These are phyloP conservation scores for Ganoderma boninense DNA, from an alignment of 1,284 basidiomycete species.

Conservation along the genomic window DNA sequence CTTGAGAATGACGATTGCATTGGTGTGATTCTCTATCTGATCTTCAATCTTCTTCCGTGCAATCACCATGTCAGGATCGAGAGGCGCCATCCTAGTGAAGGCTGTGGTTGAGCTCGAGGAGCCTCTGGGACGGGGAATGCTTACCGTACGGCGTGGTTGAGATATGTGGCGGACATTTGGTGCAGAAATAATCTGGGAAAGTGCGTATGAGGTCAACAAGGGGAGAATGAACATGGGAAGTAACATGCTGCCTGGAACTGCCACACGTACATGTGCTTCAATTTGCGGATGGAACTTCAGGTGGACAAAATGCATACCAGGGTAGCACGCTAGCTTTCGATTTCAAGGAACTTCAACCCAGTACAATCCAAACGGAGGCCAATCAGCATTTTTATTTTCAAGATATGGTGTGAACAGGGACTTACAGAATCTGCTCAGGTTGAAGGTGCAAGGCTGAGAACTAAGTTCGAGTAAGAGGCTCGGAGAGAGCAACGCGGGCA, in stretches of 20 bases:
- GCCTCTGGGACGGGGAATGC: not conserved
- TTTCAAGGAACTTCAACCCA: not conserved
- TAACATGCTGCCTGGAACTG: too few species aligned
- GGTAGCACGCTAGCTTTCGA: not conserved
- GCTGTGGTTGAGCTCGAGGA: not conserved
- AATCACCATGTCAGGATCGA: not conserved
- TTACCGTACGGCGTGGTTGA: not conserved
- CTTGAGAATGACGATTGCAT: slow-evolving; percentile 23
- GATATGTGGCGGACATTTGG: not conserved
- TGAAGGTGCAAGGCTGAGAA: too few species aligned
- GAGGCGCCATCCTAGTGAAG: not conserved
- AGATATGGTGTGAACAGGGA: too few species aligned
- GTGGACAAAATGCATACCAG: too few species aligned
- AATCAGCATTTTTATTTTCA: not conserved
- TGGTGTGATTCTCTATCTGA: slow-evolving; percentile 18
- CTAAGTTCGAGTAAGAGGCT: too few species aligned
- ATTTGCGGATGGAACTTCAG: too few species aligned
- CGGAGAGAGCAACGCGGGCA: too few species aligned
- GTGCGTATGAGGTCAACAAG: not conserved
- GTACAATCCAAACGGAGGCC: not conserved
- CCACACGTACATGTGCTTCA: too few species aligned
- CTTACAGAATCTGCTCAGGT: too few species aligned
- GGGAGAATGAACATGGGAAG: not conserved
- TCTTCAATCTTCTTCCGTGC: slow-evolving; percentile 17
- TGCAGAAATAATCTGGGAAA: not conserved